Percentiles rank a stretch among this genome's conserved stretches.
Evolutionary conservation across 495 filamentous ascomycete species (phyloP).

Genomic region (Xylaria sp.): DNA sequence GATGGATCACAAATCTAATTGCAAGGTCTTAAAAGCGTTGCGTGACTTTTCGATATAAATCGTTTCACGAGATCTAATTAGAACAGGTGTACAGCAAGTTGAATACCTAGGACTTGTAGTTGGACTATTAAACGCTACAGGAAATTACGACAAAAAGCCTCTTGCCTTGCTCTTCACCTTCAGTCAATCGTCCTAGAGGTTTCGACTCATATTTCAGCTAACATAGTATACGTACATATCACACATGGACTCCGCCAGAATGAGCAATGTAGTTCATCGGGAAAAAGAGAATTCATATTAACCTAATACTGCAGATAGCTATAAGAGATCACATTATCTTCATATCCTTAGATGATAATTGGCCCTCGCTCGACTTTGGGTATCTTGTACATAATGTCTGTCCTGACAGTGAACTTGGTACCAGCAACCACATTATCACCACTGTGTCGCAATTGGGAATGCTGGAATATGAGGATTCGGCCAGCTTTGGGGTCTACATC

Average conservation of each 20-base stretch:
- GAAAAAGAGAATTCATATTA: not conserved
- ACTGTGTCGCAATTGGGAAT: conserved; percentile 68
- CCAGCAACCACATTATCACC: conserved; percentile 76
- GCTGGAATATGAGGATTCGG: conserved; percentile 81
- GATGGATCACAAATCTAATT: conserved; percentile 50
- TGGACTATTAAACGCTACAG: not conserved
- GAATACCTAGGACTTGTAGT: no score
- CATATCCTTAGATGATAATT: not conserved
- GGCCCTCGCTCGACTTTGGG: not conserved
- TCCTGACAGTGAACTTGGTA: conserved; percentile 78
- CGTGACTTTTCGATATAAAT: conserved; percentile 43
- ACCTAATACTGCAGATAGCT: not conserved
- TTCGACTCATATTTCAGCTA: not conserved
- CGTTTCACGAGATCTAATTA: not conserved
- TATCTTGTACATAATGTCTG: conserved; percentile 73
- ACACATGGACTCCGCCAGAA: not conserved
- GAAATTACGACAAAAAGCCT: not conserved
- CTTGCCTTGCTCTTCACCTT: not conserved
- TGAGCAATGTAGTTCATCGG: not conserved
- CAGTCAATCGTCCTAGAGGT: not conserved
- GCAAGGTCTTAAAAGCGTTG: conserved; percentile 49
- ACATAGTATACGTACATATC: not conserved
- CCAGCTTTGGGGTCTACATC: conserved; percentile 77
- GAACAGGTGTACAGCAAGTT: not conserved
- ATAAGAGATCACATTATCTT: not conserved